These are phyloP conservation scores for Cucurbitaria berberidis DNA, from an alignment of 2,329 filamentous ascomycete species.

Conservation along the genomic window DNA sequence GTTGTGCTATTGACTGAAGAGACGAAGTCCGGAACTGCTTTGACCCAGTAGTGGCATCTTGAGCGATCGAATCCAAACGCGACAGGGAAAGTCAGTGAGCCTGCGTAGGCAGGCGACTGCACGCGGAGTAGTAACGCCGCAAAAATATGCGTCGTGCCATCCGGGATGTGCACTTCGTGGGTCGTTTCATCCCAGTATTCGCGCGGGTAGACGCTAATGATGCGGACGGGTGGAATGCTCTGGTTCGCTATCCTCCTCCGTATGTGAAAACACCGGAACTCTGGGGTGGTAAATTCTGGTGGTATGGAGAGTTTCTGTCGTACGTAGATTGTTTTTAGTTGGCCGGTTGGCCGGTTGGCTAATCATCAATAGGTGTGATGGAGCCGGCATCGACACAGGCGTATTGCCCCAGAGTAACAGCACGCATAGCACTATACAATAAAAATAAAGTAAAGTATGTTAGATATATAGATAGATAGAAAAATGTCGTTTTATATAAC, in stretches of 20 bases:
- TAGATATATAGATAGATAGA: no score
- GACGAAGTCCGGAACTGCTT: constrained; percentile 14
- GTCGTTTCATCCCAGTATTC: constrained; percentile 19
- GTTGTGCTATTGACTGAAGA: constrained; percentile 13
- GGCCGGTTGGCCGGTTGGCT: constrained; percentile 34
- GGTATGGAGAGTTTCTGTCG: constrained; percentile 31
- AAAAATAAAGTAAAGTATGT: no score
- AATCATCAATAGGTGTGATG: constrained; percentile 57
- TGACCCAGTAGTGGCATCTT: constrained; percentile 34
- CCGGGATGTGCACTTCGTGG: constrained; percentile 24
- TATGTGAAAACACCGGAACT: constrained; percentile 29
- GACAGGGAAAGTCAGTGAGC: constrained; percentile 26
- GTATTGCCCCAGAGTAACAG: no score
- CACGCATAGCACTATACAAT: no score
- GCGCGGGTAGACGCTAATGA: constrained; percentile 23
- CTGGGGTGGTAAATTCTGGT: constrained; percentile 25
- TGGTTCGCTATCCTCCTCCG: constrained; percentile 23
- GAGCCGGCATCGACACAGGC: constrained; percentile 53
- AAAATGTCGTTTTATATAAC: no score
- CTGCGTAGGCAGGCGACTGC: constrained; percentile 21
- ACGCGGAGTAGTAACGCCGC: constrained; percentile 24
- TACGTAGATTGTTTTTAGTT: constrained; percentile 31
- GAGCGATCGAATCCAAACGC: constrained; percentile 28
- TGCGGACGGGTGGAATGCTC: constrained; percentile 21
- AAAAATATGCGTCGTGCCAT: constrained; percentile 12